Evolutionary conservation across 805 yeast genomes (phyloP).

Genomic region (Kazachstania kunashirensis): DNA sequence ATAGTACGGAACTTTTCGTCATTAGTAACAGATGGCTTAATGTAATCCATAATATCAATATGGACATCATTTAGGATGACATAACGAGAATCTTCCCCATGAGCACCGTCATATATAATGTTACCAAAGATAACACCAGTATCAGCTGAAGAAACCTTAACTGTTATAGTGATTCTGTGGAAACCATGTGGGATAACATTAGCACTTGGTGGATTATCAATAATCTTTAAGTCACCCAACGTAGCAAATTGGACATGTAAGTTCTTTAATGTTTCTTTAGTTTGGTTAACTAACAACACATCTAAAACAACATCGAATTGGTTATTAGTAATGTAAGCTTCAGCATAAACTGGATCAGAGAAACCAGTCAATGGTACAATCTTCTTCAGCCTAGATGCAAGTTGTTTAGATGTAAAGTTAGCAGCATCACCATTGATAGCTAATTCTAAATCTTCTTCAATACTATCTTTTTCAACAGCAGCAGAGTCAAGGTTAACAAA

Average conservation of each 20-base stretch:
- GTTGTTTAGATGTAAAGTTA: conserved; percentile 43
- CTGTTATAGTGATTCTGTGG: conserved; percentile 77
- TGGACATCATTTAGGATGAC: conserved; percentile 91
- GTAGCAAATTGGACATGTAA: conserved; percentile 92
- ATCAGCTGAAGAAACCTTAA: conserved; percentile 93
- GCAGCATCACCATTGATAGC: conserved; percentile 37
- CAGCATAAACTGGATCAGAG: conserved; percentile 96
- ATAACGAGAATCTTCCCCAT: conserved; percentile 78
- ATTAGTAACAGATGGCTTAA: conserved; percentile 85
- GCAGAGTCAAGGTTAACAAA: conserved; percentile 41
- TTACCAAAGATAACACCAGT: conserved; percentile 98
- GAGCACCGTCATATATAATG: conserved; percentile 91
- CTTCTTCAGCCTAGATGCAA: conserved; percentile 73
- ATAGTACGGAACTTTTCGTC: conserved; percentile 87
- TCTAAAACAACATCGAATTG: conserved; percentile 94
- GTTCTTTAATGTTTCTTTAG: conserved; percentile 81
- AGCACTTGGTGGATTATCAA: conserved; percentile 80
- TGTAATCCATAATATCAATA: conserved; percentile 94
- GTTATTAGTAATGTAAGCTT: conserved; percentile 91
- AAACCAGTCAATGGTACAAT: conserved; percentile 95
- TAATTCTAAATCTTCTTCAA: conserved; percentile 50
- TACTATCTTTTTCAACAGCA: conserved; percentile 33
- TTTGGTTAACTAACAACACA: conserved; percentile 89
- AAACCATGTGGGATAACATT: conserved; percentile 97
- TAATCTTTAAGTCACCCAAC: conserved; percentile 88